Evolutionary conservation across 108 stramenopile genomes (phyloP).

Genomic region (Conticribra weissflogii): DNA sequence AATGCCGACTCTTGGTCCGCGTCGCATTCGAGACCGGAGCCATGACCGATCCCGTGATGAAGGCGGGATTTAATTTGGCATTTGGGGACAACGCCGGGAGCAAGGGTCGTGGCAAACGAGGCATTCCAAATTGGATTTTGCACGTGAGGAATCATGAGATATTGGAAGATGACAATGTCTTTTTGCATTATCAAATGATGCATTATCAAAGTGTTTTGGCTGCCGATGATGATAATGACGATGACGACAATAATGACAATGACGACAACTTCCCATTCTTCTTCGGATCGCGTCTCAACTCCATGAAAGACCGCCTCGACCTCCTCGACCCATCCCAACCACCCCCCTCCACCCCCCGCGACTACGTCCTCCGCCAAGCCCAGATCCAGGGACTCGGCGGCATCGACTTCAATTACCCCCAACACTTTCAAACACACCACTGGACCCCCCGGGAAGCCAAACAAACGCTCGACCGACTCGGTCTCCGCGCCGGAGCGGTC

Average conservation of each 20-base stretch:
- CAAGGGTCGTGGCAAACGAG: no score
- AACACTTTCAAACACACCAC: slow-evolving; percentile 74
- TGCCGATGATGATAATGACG: background rate
- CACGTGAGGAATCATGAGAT: background rate
- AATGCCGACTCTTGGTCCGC: background rate
- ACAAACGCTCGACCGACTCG: slow-evolving; percentile 58
- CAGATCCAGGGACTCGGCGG: slow-evolving; percentile 70
- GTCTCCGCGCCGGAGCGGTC: slow-evolving; percentile 79
- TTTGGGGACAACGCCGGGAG: background rate
- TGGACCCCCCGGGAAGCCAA: slow-evolving; percentile 56
- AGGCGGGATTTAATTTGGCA: background rate
- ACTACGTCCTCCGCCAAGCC: slow-evolving; percentile 73
- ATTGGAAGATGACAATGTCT: background rate
- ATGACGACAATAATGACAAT: background rate
- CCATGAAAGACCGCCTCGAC: slow-evolving; percentile 86
- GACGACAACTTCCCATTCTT: slow-evolving; percentile 42
- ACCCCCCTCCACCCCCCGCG: slow-evolving; percentile 45
- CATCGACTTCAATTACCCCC: slow-evolving; percentile 91
- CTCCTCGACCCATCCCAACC: slow-evolving; percentile 27
- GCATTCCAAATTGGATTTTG: background rate
- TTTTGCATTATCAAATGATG: background rate
- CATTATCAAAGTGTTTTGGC: background rate
- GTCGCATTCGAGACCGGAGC: background rate
- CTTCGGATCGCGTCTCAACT: slow-evolving; percentile 84
- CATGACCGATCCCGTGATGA: background rate